Evolutionary conservation across 1,284 basidiomycete genomes (phyloP), one percentile per base, ranked within the genome.

Genomic region (Gymnopus androsaceus): DNA sequence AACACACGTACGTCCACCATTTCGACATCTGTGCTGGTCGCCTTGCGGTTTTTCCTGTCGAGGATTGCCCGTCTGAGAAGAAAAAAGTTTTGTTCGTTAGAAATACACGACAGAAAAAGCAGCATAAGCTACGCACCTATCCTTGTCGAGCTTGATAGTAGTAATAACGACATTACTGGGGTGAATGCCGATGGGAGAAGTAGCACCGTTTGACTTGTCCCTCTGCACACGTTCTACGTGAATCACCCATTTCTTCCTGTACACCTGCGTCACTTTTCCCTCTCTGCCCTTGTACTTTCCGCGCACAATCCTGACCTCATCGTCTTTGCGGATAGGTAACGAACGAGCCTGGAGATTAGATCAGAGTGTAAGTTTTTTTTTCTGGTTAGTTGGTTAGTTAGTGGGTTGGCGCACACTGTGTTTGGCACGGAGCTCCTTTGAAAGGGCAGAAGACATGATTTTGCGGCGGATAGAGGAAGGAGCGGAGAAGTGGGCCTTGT

Each of bases 231-330:
- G 93, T 77, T 99, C 97, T 71, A 99, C 92, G 80, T 98, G 91
- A 76, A 99, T 92, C 58, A 98, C 94, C 92, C 94, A 98, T 79
- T 98, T 98, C 90, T 98, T 98, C 74, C 96, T 92, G 87, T 98
- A 98, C 62, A 98, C 95, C 77, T 95, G 93, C 61, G 90, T 92
- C 64, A 95, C 87, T 80, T 97, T 96, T 72, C 97, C 97, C 83
- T 99, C 97, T 75, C 95, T 88, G 63, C 96, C 95, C 83, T 95
- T 96, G 87, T 95, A 94, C 76, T 95, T 94, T 60, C 94, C 94
- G 66, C 94, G 83, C 64, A 98, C 94, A 68, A 99, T 95, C 71
- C 92, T 82, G 61, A 99, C 97, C 80, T 98, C 96, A 75, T 98
- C 97, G 69, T 98, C 96, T 78, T 98, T 98, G 74, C 95, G 92